These are phyloP conservation scores for Collybia sordida DNA, from an alignment of 768 basidiomycete species.

Conservation along the genomic window DNA sequence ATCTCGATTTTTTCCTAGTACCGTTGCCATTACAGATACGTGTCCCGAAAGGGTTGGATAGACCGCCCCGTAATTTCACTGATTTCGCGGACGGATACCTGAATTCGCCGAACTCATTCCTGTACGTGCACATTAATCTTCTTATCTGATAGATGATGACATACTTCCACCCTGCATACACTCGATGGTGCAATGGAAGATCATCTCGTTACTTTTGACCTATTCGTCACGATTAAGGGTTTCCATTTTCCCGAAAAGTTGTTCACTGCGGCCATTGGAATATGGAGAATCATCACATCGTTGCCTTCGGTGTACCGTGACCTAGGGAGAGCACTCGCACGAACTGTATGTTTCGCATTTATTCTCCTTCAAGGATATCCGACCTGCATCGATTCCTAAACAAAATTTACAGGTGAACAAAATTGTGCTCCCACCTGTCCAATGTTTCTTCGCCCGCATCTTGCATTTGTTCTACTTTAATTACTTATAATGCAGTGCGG, in stretches of 20 bases:
- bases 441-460: slow-evolving; percentile 38
- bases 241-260: slow-evolving; percentile 34
- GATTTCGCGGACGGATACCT: slow-evolving; percentile 34
- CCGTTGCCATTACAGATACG: slow-evolving; percentile 38
- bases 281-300: slow-evolving; percentile 8
- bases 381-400: no score
- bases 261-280: slow-evolving; percentile 18
- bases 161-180: no score
- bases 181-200: no score
- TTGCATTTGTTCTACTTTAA: slow-evolving; percentile 39
- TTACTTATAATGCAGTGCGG: no score
- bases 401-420: no score
- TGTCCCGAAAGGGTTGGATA: slow-evolving; percentile 31
- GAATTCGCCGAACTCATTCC: slow-evolving; percentile 12
- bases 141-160: slow-evolving; percentile 6
- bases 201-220: slow-evolving; percentile 28
- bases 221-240: slow-evolving; percentile 34
- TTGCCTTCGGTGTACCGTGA: background rate
- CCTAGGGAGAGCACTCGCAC: slow-evolving; percentile 19
- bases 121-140: slow-evolving; percentile 8
- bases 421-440: slow-evolving; percentile 35
- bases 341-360: slow-evolving; percentile 39
- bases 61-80: slow-evolving; percentile 28
- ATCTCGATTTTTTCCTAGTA: slow-evolving; percentile 41
- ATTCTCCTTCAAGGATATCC: no score